Base-by-base conservation (phyloP, 2,329 filamentous ascomycete species). In the Furcasterigmium furcatum region DNA sequence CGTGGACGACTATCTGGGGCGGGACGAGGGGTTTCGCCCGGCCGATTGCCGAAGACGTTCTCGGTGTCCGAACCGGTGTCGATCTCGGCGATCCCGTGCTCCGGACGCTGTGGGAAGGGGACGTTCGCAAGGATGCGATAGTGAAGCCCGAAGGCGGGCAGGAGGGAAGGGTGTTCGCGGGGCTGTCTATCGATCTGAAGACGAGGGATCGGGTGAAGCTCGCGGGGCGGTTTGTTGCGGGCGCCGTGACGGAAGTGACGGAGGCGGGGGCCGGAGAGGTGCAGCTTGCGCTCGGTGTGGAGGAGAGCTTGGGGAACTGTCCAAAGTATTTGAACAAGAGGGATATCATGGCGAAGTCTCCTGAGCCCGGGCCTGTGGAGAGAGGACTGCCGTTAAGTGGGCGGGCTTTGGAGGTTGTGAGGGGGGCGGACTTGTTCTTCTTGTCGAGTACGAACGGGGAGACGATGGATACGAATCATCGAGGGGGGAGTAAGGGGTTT, bases 241-340 rank as follows among this genome's bases (percentile, higher is more conserved):
- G 84, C 0, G 74, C 78, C 3, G 61, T 85, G 4, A 65, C 68
- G 2, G 32, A 22, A 64, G 73, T 32, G 45, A 52, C 41, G 4
- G 53, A 50, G 6, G 57, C 49, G 12, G 59, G 57, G 4, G 58
- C 58, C 5, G 60, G 54, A 8, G 62, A 67, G 5, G 55, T 74
- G 36, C 73, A 78, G 61, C 66, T 92, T 29, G 82, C 85, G 13
- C 71, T 90, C 38, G 76, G 77, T 34, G 81, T 95, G 46, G 77
- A 85, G 25, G 84, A 88, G 62, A 87, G 82, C 52, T 58, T 95
- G 68, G 84, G 88, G 0, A 95, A 94, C 55, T 95, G 89, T 56
- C 89, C 90, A 2, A 95, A 95, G 64, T 95, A 95, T 56, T 61
- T 95, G 27, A 94, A 92, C 63, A 81, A 80, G 56, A 91, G 87